Evolutionary conservation across 1,284 basidiomycete species (phyloP), one percentile per base, ranked within the genome.

Genomic region (Pseudozyma tsukubaensis): DNA sequence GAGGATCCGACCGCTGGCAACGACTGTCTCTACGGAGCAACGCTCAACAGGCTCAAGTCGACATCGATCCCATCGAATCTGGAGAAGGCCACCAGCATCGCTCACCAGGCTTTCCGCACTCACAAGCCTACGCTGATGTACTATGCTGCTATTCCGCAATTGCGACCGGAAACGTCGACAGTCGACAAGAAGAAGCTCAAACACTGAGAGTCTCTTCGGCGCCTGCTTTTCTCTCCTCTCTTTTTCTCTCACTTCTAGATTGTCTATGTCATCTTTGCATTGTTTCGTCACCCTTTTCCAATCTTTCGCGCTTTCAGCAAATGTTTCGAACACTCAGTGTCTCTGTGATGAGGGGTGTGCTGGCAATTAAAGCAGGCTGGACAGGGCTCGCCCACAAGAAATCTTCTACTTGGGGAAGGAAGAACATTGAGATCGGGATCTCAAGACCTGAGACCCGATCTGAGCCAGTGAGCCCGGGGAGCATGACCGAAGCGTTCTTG

Each of bases 21-120:
- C 49, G 48, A 55, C 49, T 72, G 70, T 36, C 53, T 72, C 10
- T 67, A 60, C 39, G 70, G 70, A 14, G 63, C 64, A 1, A 67
- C 63, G 7, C 55, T 72, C 13, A 52, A 63, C 58, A 72, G 45
- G 64, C 64, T 72, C 50, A 67, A 72, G 24, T 49, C 53, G 14
- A 67, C 63, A 12, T 14, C 13, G 11, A 42, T 72, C 18, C 63
- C 63, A 2, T 29, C 49, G 21, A 52, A 52, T 6, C 35, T 72
- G 12, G 36, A 53, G 10, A 50, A 56, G 16, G 64, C 70, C 1
- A 51, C 67, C 57, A 24, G 44, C 16, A 58, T 62, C 7, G 64
- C 70, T 19, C 70, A 72, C 60, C 18, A 64, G n/a, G 43, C 60
- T 18, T 63, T 69, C 51, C 54, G 51, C 21, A 59, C 16, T 8